A percentile compares a stretch with the other conserved stretches of the same genome.
Conservation (phyloP, 495 filamentous ascomycete species). For the Penicillium tannophilum region DNA sequence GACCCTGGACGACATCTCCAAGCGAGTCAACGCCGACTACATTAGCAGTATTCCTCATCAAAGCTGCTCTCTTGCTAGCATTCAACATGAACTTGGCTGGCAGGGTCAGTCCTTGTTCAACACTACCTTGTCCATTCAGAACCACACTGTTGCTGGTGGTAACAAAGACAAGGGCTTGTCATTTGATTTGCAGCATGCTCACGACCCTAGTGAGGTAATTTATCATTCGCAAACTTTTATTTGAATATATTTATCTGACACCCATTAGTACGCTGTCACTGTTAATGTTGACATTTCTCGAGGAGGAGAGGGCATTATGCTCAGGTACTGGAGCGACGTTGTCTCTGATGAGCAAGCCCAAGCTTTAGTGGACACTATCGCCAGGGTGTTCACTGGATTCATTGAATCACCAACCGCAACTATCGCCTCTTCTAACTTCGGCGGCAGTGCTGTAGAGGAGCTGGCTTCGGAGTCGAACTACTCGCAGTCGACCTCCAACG, state of each 20-base stretch:
- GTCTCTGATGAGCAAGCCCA: slow-evolving; percentile 45
- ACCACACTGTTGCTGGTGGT: slow-evolving; percentile 38
- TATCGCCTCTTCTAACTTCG: slow-evolving; percentile 28
- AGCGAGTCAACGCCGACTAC: slow-evolving; percentile 51
- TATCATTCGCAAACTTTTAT: background rate
- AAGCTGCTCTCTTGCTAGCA: slow-evolving; percentile 53
- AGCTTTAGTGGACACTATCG: slow-evolving; percentile 33
- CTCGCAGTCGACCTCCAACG: slow-evolving; percentile 18
- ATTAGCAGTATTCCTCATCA: slow-evolving; percentile 52
- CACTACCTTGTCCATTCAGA: slow-evolving; percentile 59
- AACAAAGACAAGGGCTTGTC: slow-evolving; percentile 37
- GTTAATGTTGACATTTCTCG: slow-evolving; percentile 50
- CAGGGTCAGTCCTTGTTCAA: slow-evolving; percentile 57
- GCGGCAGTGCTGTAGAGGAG: slow-evolving; percentile 1
- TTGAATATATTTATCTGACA: background rate
- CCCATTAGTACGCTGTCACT: slow-evolving; percentile 45
- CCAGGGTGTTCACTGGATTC: slow-evolving; percentile 37
- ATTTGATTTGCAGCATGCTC: slow-evolving; percentile 42
- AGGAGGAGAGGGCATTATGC: slow-evolving; percentile 45
- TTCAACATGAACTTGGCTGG: slow-evolving; percentile 57
- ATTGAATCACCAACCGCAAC: slow-evolving; percentile 31
- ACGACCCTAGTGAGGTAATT: slow-evolving; percentile 53
- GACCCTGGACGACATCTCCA: slow-evolving; percentile 44
- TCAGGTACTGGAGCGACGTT: slow-evolving; percentile 52
- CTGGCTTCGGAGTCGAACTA: slow-evolving; percentile 14